Evolutionary conservation across 2,329 filamentous ascomycete genomes (phyloP).

Genomic region (Colletotrichum siamense): DNA sequence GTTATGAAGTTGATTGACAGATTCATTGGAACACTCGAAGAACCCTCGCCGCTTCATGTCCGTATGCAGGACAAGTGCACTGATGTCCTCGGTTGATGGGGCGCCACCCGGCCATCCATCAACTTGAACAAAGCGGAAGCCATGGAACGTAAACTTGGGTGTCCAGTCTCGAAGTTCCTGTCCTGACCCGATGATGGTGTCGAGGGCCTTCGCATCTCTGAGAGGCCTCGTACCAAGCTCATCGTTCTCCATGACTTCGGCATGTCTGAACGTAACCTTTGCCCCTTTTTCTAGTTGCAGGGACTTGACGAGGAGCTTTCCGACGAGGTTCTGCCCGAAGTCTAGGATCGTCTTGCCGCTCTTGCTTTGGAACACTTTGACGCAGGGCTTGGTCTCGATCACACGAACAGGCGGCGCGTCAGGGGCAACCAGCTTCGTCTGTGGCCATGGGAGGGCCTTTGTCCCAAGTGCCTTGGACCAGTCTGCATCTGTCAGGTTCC

Average conservation of each 20-base stretch:
- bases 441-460: slow-evolving; percentile 20
- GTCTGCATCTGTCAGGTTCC: background rate
- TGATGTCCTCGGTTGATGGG: background rate
- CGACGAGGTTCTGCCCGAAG: slow-evolving; percentile 18
- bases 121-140: slow-evolving; percentile 10
- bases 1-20: slow-evolving; percentile 6
- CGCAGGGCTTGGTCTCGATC: slow-evolving; percentile 24
- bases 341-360: slow-evolving; percentile 50
- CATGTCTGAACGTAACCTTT: background rate
- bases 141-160: slow-evolving; percentile 12
- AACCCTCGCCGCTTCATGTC: slow-evolving; percentile 15
- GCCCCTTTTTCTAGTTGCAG: slow-evolving; percentile 9
- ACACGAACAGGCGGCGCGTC: slow-evolving; percentile 37
- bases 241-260: slow-evolving; percentile 14
- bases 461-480: background rate
- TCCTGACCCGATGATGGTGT: background rate
- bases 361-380: slow-evolving; percentile 31
- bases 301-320: background rate
- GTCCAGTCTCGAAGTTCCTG: background rate
- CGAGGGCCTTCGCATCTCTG: background rate
- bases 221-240: slow-evolving; percentile 5
- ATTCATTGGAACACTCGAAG: slow-evolving; percentile 11
- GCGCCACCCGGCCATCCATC: slow-evolving; percentile 6
- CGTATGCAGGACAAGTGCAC: slow-evolving; percentile 4
- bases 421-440: slow-evolving; percentile 30